phyloP scores from a whole-genome alignment of 2,329 filamentous ascomycete genomes.

The Aspergillus ochraceoroseus region DNA sequence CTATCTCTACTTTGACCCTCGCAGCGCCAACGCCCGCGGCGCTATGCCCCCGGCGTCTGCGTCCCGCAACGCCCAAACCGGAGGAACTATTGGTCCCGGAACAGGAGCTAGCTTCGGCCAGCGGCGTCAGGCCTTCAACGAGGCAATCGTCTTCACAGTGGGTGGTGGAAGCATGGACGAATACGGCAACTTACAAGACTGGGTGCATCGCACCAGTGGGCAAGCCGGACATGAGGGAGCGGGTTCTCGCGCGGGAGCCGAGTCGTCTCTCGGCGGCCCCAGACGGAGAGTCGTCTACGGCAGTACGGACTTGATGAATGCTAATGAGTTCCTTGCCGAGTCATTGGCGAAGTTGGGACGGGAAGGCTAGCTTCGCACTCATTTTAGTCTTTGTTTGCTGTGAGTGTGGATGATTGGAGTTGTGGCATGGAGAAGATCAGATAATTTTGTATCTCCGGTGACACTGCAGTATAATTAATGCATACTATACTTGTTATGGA shows the following conservation, averaged over 20 bases:
- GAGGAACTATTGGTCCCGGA: constrained; percentile 52
- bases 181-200: constrained; percentile 95
- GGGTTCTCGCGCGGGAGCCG: constrained; percentile 33
- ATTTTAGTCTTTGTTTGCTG: neutral
- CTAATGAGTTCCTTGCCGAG: constrained; percentile 56
- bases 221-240: constrained; percentile 49
- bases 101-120: constrained; percentile 85
- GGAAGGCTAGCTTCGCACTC: constrained; percentile 43
- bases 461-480: constrained; percentile 8
- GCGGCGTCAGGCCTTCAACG: constrained; percentile 78
- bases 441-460: constrained; percentile 3
- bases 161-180: constrained; percentile 98
- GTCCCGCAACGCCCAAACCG: constrained; percentile 36
- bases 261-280: constrained; percentile 47
- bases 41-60: constrained; percentile 77
- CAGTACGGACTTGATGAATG: constrained; percentile 70
- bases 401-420: too few relatives aligned
- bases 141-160: constrained; percentile 89
- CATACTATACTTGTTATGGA: constrained; percentile 2
- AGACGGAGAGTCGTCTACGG: constrained; percentile 87
- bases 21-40: constrained; percentile 85
- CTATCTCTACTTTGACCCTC: constrained; percentile 95
- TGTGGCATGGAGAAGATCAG: constrained; percentile 6
- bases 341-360: constrained; percentile 55
- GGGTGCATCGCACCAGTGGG: constrained; percentile 70